Evolutionary conservation across 225 moss, liverwort and hornwort species (phyloP).

Genomic region (Polytrichum formosum): DNA sequence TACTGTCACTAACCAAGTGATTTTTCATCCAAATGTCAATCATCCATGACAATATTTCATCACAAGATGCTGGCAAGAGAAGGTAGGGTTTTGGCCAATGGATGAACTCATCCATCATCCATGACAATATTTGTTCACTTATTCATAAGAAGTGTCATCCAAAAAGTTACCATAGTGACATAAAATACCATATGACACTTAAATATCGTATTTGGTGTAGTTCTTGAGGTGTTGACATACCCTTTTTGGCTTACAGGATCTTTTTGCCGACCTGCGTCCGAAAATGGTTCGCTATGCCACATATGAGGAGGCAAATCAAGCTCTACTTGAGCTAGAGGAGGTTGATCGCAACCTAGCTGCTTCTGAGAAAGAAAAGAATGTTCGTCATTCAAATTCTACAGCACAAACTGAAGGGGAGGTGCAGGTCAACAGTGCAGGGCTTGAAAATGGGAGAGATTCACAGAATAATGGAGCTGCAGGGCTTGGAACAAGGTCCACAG

Average conservation of each 20-base stretch:
- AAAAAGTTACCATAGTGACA: too few species aligned
- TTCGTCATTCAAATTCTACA: constrained; percentile 33
- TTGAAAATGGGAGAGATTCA: constrained; percentile 48
- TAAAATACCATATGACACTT: too few species aligned
- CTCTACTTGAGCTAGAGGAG: constrained; percentile 85
- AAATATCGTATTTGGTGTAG: too few species aligned
- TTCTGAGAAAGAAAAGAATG: constrained; percentile 65
- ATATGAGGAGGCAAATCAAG: constrained; percentile 94
- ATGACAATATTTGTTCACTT: too few species aligned
- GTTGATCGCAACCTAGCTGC: constrained; percentile 55
- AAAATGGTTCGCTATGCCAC: constrained; percentile 92
- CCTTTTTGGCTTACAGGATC: constrained; percentile 49
- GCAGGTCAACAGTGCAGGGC: constrained; percentile 35
- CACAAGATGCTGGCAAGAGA: too few species aligned
- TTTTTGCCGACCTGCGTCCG: constrained; percentile 90
- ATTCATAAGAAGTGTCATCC: too few species aligned
- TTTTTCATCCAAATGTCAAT: too few species aligned
- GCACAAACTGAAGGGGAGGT: constrained; percentile 44
- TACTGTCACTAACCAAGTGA: too few species aligned
- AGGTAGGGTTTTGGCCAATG: too few species aligned
- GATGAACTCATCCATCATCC: too few species aligned
- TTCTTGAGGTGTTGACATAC: constrained; percentile 4
- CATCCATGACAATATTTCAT: too few species aligned
- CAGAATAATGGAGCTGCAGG: constrained; percentile 45
- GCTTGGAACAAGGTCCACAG: constrained; percentile 53